A percentile compares a stretch with the other conserved stretches of the same genome.
Conservation (phyloP, 768 basidiomycete species). For the Hebeloma cylindrosporum region DNA sequence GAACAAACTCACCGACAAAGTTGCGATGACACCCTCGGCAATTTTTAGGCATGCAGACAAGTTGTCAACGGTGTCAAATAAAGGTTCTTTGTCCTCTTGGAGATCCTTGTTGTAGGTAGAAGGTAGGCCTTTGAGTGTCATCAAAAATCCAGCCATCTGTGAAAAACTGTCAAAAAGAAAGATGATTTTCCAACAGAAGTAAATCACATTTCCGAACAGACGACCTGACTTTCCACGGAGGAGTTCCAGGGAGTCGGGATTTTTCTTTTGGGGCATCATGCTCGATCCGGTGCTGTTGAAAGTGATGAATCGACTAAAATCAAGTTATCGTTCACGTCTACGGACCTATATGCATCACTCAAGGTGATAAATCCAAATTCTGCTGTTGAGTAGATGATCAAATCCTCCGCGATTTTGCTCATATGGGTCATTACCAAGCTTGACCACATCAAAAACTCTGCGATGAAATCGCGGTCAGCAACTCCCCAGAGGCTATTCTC, state of each 20-base stretch:
- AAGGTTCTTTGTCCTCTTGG: slow-evolving; percentile 97
- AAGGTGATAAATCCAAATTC: slow-evolving; percentile 97
- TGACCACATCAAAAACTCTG: slow-evolving; percentile 97
- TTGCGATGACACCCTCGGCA: slow-evolving; percentile 91
- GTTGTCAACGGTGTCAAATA: slow-evolving; percentile 93
- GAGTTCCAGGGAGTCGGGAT: slow-evolving; percentile 94
- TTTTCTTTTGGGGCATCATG: slow-evolving; percentile 99
- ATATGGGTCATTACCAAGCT: slow-evolving; percentile 91
- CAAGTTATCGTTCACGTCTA: slow-evolving; percentile 1
- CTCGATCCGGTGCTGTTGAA: slow-evolving; percentile 87
- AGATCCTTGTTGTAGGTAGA: slow-evolving; percentile 99
- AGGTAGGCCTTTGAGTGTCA: slow-evolving; percentile 95
- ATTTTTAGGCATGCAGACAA: slow-evolving; percentile 87
- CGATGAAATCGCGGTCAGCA: slow-evolving; percentile 94
- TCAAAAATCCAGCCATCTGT: slow-evolving; percentile 95
- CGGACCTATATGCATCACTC: slow-evolving; percentile 95
- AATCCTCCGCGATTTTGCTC: slow-evolving; percentile 92
- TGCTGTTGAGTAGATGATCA: slow-evolving; percentile 94
- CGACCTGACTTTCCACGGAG: slow-evolving; percentile 94
- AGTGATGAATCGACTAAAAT: no score
- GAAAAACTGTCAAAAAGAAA: slow-evolving; percentile 9
- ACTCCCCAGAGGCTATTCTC: slow-evolving; percentile 98
- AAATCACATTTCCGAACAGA: slow-evolving; percentile 85
- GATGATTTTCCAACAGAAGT: neutral
- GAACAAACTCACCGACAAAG: slow-evolving; percentile 65